phyloP scores from a whole-genome alignment of 805 yeast genomes.

The Candida montana region DNA sequence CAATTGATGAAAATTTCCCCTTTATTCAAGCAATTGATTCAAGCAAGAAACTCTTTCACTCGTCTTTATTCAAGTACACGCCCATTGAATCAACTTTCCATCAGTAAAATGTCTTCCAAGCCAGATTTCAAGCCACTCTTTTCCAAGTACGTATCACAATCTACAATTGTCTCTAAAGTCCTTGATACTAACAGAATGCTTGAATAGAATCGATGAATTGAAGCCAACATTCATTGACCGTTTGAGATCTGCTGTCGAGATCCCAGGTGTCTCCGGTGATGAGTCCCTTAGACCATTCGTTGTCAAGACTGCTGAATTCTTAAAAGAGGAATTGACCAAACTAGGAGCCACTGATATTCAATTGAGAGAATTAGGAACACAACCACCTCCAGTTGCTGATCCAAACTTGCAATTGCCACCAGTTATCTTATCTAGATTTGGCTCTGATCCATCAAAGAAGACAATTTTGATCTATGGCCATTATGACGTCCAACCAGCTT shows the following conservation, averaged over 20 bases:
- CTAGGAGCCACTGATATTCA: conserved; percentile 83
- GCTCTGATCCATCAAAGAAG: conserved; percentile 76
- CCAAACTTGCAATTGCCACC: conserved; percentile 80
- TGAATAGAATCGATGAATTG: conserved; percentile 59
- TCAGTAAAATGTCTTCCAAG: conserved; percentile 6
- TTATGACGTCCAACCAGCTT: conserved; percentile 98
- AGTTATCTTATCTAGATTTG: conserved; percentile 84
- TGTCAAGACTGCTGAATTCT: conserved; percentile 81
- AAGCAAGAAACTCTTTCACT: neutral
- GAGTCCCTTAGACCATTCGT: conserved; percentile 85
- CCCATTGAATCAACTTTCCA: neutral
- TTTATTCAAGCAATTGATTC: neutral
- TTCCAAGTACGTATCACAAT: conserved; percentile 10
- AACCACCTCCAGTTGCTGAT: conserved; percentile 84
- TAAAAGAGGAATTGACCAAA: conserved; percentile 58
- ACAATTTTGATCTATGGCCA: conserved; percentile 93
- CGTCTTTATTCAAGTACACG: neutral
- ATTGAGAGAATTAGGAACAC: conserved; percentile 77
- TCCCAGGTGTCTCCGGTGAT: conserved; percentile 92
- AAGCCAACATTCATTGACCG: conserved; percentile 70
- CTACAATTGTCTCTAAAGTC: too few relatives aligned
- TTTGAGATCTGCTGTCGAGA: conserved; percentile 79
- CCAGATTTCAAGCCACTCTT: conserved; percentile 12
- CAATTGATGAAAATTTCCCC: conserved; percentile 1
- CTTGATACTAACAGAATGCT: too few relatives aligned